Evolutionary conservation across 441 rosid genomes (phyloP).

Genomic region (Dalechampia spathulata): DNA sequence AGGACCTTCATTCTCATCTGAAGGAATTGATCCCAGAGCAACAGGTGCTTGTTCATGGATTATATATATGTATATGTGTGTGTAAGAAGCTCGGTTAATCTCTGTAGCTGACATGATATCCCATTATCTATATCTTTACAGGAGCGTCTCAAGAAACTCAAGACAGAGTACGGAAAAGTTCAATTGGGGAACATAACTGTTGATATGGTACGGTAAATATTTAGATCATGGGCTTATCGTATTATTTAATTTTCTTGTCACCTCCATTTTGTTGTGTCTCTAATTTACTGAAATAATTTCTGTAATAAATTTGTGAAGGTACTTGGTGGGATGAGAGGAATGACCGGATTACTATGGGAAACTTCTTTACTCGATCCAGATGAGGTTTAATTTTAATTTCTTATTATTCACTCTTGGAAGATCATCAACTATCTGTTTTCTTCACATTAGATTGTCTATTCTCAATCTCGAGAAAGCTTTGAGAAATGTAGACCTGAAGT

Average conservation of each 20-base stretch:
- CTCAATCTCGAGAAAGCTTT: not conserved
- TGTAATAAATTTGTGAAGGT: slow-evolving; percentile 42
- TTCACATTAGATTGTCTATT: not conserved
- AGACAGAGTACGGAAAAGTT: slow-evolving; percentile 74
- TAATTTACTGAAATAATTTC: slow-evolving; percentile 13
- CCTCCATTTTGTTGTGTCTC: too few species aligned
- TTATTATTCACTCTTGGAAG: not conserved
- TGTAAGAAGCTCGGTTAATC: too few species aligned
- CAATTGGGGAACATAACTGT: slow-evolving; percentile 85
- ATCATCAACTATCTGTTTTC: not conserved
- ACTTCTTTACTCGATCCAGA: slow-evolving; percentile 94
- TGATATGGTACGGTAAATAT: slow-evolving; percentile 97
- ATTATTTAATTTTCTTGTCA: too few species aligned
- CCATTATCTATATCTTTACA: slow-evolving; percentile 17
- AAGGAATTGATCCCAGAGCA: slow-evolving; percentile 91
- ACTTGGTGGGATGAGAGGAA: slow-evolving; percentile 98
- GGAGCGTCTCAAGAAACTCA: slow-evolving; percentile 85
- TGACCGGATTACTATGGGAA: slow-evolving; percentile 98
- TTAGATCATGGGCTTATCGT: too few species aligned
- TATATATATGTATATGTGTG: too few species aligned
- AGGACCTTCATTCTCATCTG: slow-evolving; percentile 91
- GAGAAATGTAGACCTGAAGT: not conserved
- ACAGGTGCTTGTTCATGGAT: slow-evolving; percentile 41
- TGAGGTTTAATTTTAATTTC: slow-evolving; percentile 41
- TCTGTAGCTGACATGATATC: too few species aligned